A percentile compares a stretch with the other conserved stretches of the same genome.
phyloP scores from a whole-genome alignment of 148 eudicot genomes.

The Spergularia marina region DNA sequence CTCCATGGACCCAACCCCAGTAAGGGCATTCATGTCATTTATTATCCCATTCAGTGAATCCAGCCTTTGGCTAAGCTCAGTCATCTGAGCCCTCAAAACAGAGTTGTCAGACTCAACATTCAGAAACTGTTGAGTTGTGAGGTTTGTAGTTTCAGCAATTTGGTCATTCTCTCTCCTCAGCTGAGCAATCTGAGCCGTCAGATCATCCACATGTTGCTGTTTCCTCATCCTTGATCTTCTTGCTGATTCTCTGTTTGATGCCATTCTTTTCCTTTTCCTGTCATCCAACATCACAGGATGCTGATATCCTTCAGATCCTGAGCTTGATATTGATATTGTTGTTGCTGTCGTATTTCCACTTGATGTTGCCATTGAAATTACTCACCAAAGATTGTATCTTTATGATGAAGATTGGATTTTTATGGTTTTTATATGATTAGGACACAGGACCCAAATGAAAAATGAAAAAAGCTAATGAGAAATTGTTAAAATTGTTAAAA shows the following conservation, averaged over 20 bases:
- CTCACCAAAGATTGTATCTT: background rate
- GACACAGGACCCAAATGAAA: constrained; percentile 32
- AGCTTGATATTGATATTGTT: constrained; percentile 37
- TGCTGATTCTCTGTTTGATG: constrained; percentile 74
- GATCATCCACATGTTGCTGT: constrained; percentile 67
- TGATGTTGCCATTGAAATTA: constrained; percentile 43
- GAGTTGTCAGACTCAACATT: constrained; percentile 65
- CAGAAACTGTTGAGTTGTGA: constrained; percentile 44
- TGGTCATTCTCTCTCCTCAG: constrained; percentile 47
- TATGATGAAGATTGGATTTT: constrained; percentile 4
- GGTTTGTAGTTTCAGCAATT: constrained; percentile 28
- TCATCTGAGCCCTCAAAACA: constrained; percentile 60
- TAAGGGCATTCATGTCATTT: constrained; percentile 35
- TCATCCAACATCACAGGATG: constrained; percentile 42
- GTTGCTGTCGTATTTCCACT: constrained; percentile 47
- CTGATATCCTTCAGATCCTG: constrained; percentile 51
- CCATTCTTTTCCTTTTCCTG: constrained; percentile 65
- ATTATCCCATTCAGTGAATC: constrained; percentile 53
- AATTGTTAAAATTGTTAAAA: background rate
- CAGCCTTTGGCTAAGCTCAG: constrained; percentile 57
- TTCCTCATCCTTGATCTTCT: constrained; percentile 64
- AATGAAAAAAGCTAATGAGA: background rate
- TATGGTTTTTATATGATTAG: background rate
- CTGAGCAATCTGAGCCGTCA: constrained; percentile 37
- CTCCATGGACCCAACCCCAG: constrained; percentile 12